A percentile compares a stretch with the other conserved stretches of the same genome.
Evolutionary conservation across 768 basidiomycete genomes (phyloP).

Genomic region (Serpula lacrymans): DNA sequence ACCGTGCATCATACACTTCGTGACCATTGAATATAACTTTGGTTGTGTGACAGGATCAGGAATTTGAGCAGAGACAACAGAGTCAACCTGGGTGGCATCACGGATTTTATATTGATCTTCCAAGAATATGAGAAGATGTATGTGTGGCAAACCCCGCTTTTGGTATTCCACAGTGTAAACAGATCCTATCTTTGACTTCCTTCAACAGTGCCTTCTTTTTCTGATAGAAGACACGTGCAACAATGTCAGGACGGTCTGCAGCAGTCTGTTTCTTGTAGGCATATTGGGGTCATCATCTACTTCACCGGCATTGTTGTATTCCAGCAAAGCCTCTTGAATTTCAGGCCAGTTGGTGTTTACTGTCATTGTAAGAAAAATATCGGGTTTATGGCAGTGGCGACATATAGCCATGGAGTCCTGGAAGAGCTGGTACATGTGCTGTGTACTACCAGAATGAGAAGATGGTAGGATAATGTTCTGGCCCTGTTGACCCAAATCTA

Average conservation of each 20-base stretch:
- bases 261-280: conserved; percentile 31
- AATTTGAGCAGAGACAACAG: conserved; percentile 36
- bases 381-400: too few species aligned
- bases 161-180: conserved; percentile 59
- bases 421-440: too few species aligned
- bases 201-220: conserved; percentile 37
- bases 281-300: too few species aligned
- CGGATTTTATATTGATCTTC: conserved; percentile 27
- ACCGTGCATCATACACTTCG: conserved; percentile 43
- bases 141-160: conserved; percentile 53
- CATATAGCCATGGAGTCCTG: too few species aligned
- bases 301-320: too few species aligned
- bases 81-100: conserved; percentile 38
- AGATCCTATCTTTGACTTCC: conserved; percentile 34
- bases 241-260: conserved; percentile 45
- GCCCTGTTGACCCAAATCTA: too few species aligned
- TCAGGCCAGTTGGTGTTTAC: too few species aligned
- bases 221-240: conserved; percentile 40
- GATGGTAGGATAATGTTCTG: too few species aligned
- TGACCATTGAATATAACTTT: conserved; percentile 36
- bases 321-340: too few species aligned
- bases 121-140: conserved; percentile 48
- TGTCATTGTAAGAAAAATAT: too few species aligned
- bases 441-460: too few species aligned
- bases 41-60: conserved; percentile 41